Base-by-base conservation (phyloP, 2,329 filamentous ascomycete species). In the Tothia fuscella region DNA sequence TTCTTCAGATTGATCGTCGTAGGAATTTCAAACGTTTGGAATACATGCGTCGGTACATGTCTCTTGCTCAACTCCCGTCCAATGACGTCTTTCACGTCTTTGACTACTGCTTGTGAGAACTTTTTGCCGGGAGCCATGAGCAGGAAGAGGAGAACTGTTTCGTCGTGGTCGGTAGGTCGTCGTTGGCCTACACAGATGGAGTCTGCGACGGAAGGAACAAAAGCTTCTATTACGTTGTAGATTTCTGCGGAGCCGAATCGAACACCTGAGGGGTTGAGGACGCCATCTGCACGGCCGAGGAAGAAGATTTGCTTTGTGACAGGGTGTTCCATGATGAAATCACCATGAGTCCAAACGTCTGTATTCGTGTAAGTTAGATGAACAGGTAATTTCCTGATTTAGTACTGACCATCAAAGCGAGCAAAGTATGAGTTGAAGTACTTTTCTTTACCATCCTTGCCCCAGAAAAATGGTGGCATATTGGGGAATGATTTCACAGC, bases 1-100 rank as follows among this genome's bases (percentile, higher is more conserved):
- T 91, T 91, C 58, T 91, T 91, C 38, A 84, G 61, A 55, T 89
- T 91, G 47, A 91, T 77, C 0, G 84, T 91, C 0, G 78, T 82
- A 77, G 84, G 85, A 55, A 91, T 87, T 50, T 83, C 84, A 14
- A 78, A 78, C 5, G 82, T 84, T 63, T 86, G 77, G 56, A 89
- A 89, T 16, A 91, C 69, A 56, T 78, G 86, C 55, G 68, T 78
- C 1, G 85, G 85, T 12, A 89, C 80, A 61, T 89, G 85, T 41
- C 84, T 65, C 56, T 78, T 77, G 31, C 78, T 83, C 53, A 80
- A 61, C 48, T 81, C 79, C 49, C 64, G 69, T 4, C 67, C 68
- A 53, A 93, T 86, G 9, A 72, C 74, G 12, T 66, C 64, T 56
- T 78, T 81, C 1, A 91, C 64, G 7, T 70, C 66, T 2, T 57